Evolutionary conservation across 441 rosid genomes (phyloP), one percentile per base, ranked within the genome.

Genomic region (Manihot esculenta): DNA sequence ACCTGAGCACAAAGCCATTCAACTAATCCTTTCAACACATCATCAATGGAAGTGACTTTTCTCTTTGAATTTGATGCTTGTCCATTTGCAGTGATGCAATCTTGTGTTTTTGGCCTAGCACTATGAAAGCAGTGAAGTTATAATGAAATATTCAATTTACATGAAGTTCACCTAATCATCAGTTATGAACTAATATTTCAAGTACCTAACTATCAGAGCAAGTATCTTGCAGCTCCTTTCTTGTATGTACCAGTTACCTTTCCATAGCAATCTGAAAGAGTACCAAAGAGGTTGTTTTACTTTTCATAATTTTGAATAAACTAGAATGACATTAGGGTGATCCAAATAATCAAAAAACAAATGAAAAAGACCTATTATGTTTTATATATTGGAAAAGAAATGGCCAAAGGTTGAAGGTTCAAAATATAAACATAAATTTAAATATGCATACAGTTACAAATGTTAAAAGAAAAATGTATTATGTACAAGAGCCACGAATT

Each of bases 1-100:
- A 95, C 99, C 98, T 95, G 98, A 60, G 85, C 79, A 83, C 99
- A 91, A 51, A 95, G 89, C 99, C 98, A 95, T 71, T 91, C 93
- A 74, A 95, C 98, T 78, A 95, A 83, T 72, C 90, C 97, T 75
- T 86, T 87, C 72, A 95, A 81, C 67, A 95, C 97, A 81, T 90
- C 98, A 82, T 88, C 90, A 72, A 86, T 86, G 70, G 87, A 74
- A 67, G 89, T 81, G 55, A 76, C 33, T 64, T 81, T 85, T 59
- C 81, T 82, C 84, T 91, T 89, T 53, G 97, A 89, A 66, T 77
- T 87, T 72, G 97, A 89, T 76, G 92, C 82, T 75, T 78, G 90
- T 67, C 91, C 97, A 77, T 86, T 86, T 64, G 85, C 79, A 62
- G 67, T 21, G 62, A 41, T 38, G 44, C 77, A 81, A 76, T 70